These are phyloP conservation scores for Mycena capillaripes DNA, from an alignment of 768 basidiomycete genomes.

Conservation along the genomic window DNA sequence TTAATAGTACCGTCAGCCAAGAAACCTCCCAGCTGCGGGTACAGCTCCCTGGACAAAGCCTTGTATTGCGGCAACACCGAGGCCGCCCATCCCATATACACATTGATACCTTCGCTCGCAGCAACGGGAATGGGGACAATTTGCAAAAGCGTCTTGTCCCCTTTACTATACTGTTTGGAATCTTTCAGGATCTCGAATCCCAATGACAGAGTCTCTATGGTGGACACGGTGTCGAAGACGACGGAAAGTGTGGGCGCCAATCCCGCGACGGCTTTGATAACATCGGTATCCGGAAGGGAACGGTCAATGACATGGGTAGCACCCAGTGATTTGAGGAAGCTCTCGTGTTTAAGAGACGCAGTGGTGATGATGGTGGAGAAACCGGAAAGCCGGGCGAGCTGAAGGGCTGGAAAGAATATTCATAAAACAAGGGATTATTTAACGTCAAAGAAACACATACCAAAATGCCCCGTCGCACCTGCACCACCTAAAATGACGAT, in stretches of 20 bases:
- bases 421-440: constrained; percentile 12
- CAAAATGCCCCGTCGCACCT: constrained; percentile 64
- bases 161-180: constrained; percentile 12
- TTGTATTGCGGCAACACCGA: constrained; percentile 23
- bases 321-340: constrained; percentile 49
- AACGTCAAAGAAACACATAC: constrained; percentile 45
- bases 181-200: constrained; percentile 21
- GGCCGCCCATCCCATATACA: constrained; percentile 17
- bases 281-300: constrained; percentile 28
- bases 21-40: neutral
- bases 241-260: constrained; percentile 16
- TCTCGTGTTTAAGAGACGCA: constrained; percentile 51
- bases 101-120: neutral
- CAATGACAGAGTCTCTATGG: neutral
- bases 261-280: constrained; percentile 10
- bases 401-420: constrained; percentile 43
- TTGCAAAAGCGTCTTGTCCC: constrained; percentile 14
- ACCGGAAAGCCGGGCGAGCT: constrained; percentile 50
- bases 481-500: constrained; percentile 64
- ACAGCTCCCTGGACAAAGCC: constrained; percentile 18
- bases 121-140: constrained; percentile 11
- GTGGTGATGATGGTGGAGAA: constrained; percentile 57
- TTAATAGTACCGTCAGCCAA: neutral
- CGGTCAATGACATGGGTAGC: constrained; percentile 55
- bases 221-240: constrained; percentile 18